Evolutionary conservation across 75 land plant species (phyloP), one percentile per base, ranked within the genome.

Genomic region (Adiantum capillusveneris): DNA sequence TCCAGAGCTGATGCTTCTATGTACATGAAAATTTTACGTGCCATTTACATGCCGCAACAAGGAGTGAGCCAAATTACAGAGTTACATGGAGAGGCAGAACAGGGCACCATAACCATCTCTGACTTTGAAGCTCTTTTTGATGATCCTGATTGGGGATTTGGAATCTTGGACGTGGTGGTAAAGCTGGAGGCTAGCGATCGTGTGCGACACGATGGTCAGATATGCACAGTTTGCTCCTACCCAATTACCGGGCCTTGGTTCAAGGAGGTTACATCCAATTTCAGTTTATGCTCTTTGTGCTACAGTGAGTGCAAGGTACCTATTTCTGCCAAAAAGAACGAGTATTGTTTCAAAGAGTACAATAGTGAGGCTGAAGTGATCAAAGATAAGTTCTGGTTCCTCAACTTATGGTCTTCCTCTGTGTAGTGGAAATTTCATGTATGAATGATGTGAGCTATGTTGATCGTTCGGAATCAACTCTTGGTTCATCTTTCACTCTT

Each of bases 281-380:
- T 94, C 58, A 90, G 73, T 64, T 49, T 94, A 26, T 94, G 98
- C 34, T 70, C 75, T 34, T 71, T 63, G 14, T 94, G 98, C 78
- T 94, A 94, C 68, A 83, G 90, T 41, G 88, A 89, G 46, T 91
- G 98, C 26, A 86, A 89, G 69, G 91, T 94, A 34, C 98, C 98
- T 1, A 41, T 76, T n/a, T 16, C 77, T 1, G 65, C 58, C 53
- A 86, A 86, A 67, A 83, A 53, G 50, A 85, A 86, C n/a, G 85
- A 83, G 62, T 94, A 86, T 60, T 74, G 48, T 7, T 94, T 94
- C 62, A 89, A 79, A 57, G 98, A 94, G 78, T 89, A 86, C 66
- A 71, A 77, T 29, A 75, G 67, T 22, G 87, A 89, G 65, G 36
- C 79, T 7, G 89, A 82, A 42, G 84, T 79, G 5, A 41, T 65